Conservation (phyloP, 2,329 filamentous ascomycete genomes). For the Arthrinium puccinioides region DNA sequence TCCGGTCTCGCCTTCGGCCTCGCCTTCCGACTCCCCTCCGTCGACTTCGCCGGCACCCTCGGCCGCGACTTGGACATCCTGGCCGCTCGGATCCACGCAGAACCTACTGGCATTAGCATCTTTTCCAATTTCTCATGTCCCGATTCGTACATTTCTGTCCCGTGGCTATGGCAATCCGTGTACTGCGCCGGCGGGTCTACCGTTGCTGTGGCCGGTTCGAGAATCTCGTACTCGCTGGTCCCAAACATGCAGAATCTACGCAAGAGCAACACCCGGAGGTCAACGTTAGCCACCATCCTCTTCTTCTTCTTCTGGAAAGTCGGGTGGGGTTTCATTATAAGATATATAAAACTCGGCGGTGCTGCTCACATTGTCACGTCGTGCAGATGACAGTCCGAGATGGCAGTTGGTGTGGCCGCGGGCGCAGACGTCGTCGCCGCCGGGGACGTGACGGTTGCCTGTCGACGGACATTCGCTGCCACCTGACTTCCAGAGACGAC, state of each 20-base stretch:
- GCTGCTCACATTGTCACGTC: constrained; percentile 30
- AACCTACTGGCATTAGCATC: constrained; percentile 34
- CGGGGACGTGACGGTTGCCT: constrained; percentile 9
- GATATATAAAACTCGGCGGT: neutral
- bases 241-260: constrained; percentile 22
- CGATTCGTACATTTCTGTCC: constrained; percentile 34
- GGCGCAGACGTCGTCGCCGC: constrained; percentile 16
- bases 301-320: neutral
- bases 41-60: constrained; percentile 9
- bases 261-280: neutral
- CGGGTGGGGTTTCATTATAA: neutral
- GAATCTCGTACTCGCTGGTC: constrained; percentile 20
- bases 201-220: constrained; percentile 20
- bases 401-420: constrained; percentile 28
- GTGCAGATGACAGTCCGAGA: constrained; percentile 47
- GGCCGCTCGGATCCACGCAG: constrained; percentile 52
- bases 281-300: neutral
- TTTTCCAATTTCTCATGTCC: constrained; percentile 3
- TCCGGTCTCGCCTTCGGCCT: constrained; percentile 1
- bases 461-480: neutral
- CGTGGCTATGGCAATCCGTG: constrained; percentile 44
- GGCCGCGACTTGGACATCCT: constrained; percentile 50
- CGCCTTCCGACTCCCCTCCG: constrained; percentile 14
- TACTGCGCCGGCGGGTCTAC: constrained; percentile 23
- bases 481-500: neutral